phyloP scores from a whole-genome alignment of 2,329 filamentous ascomycete species.

The Stagonosporopsis cucurbitacearum region DNA sequence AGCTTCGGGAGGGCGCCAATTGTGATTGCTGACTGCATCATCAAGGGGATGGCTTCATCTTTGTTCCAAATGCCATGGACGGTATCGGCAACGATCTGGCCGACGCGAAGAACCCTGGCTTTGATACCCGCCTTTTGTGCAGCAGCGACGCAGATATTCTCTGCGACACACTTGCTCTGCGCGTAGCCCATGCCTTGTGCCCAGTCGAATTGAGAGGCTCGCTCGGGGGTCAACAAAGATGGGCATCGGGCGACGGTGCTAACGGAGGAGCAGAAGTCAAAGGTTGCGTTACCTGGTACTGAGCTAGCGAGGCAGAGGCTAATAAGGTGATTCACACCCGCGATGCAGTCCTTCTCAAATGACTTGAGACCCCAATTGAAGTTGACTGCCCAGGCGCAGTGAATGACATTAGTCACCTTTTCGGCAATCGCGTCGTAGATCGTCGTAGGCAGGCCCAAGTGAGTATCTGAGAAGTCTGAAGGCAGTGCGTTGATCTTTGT shows the following conservation, averaged over 20 bases:
- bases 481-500: conserved; percentile 47
- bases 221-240: conserved; percentile 19
- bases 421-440: conserved; percentile 20
- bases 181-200: conserved; percentile 62
- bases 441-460: conserved; percentile 49
- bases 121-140: conserved; percentile 26
- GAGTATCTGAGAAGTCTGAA: conserved; percentile 47
- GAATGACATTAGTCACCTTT: conserved; percentile 54
- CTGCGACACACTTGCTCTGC: conserved; percentile 57
- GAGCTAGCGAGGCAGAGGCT: conserved; percentile 45
- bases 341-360: conserved; percentile 58
- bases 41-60: conserved; percentile 59
- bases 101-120: conserved; percentile 40
- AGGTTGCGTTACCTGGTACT: conserved; percentile 45
- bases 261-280: conserved; percentile 57
- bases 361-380: conserved; percentile 60
- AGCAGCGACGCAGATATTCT: conserved; percentile 48
- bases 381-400: conserved; percentile 63
- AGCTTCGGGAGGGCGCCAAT: conserved; percentile 56
- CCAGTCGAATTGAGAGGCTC: conserved; percentile 43
- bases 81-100: conserved; percentile 59
- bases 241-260: conserved; percentile 52
- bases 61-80: conserved; percentile 57
- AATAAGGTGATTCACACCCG: conserved; percentile 55
- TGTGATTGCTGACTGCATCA: conserved; percentile 56